phyloP scores from a whole-genome alignment of 2,329 filamentous ascomycete species.

The Neonectria sp. region DNA sequence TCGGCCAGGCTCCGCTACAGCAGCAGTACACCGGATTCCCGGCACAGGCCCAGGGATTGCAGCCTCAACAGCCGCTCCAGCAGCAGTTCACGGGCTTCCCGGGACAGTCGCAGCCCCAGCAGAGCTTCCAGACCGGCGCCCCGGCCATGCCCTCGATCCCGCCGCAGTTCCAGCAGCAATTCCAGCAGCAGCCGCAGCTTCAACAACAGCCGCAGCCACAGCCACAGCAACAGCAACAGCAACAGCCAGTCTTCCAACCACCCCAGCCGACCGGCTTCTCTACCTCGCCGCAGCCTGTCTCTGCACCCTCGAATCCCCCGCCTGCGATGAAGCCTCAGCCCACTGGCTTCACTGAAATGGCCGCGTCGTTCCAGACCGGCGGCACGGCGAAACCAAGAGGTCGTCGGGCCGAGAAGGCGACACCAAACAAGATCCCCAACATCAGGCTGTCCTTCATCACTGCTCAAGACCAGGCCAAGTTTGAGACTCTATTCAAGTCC shows the following conservation, averaged over 20 bases:
- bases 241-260: conserved; percentile 57
- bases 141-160: conserved; percentile 74
- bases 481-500: conserved; percentile 97
- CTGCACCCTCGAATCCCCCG: conserved; percentile 65
- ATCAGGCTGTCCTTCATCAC: conserved; percentile 97
- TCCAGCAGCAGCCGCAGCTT: conserved; percentile 72
- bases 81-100: conserved; percentile 79
- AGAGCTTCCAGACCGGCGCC: conserved; percentile 72
- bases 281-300: conserved; percentile 65
- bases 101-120: conserved; percentile 65
- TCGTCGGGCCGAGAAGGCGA: conserved; percentile 62
- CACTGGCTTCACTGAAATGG: conserved; percentile 77
- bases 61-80: conserved; percentile 73
- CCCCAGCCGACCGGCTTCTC: conserved; percentile 63
- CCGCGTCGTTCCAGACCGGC: conserved; percentile 74
- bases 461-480: conserved; percentile 93
- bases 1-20: conserved; percentile 65
- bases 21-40: conserved; percentile 75
- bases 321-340: conserved; percentile 76
- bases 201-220: conserved; percentile 66
- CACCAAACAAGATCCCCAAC: conserved; percentile 86
- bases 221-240: conserved; percentile 66
- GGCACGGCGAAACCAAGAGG: conserved; percentile 62
- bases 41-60: conserved; percentile 66
- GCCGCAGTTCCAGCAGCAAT: conserved; percentile 70